These are phyloP conservation scores for Syzygium jambos DNA, from an alignment of 345 rosid species.

Conservation along the genomic window DNA sequence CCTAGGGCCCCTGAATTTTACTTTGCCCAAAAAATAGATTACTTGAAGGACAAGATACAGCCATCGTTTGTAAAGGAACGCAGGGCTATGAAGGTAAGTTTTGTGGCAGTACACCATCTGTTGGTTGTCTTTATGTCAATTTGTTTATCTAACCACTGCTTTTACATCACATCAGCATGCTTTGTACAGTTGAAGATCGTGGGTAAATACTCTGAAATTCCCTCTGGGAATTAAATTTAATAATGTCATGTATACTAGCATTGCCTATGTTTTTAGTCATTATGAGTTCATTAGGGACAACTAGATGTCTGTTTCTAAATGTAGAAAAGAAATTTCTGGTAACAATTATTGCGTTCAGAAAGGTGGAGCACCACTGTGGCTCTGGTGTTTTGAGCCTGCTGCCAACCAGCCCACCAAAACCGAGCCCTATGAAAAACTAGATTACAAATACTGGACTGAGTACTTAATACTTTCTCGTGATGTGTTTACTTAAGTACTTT, in stretches of 20 bases:
- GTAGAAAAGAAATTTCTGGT: not conserved
- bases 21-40: conserved; percentile 91
- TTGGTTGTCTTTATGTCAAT: not conserved
- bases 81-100: conserved; percentile 80
- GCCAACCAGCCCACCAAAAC: not conserved
- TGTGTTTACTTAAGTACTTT: not conserved
- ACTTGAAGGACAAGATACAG: conserved; percentile 88
- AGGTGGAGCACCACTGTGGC: not conserved
- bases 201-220: not conserved
- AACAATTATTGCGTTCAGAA: not conserved
- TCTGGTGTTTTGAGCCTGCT: not conserved
- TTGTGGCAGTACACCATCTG: not conserved
- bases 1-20: conserved; percentile 97
- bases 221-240: not conserved
- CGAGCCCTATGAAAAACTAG: not conserved
- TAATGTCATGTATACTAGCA: not conserved
- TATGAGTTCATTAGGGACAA: not conserved
- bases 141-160: not conserved
- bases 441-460: not conserved
- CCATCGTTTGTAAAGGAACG: conserved; percentile 97
- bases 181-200: not conserved
- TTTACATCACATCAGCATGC: not conserved
- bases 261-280: not conserved
- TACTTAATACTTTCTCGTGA: not conserved
- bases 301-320: not conserved